phyloP scores from a whole-genome alignment of 2,329 filamentous ascomycete genomes.

The Daldinia eschscholtzii region DNA sequence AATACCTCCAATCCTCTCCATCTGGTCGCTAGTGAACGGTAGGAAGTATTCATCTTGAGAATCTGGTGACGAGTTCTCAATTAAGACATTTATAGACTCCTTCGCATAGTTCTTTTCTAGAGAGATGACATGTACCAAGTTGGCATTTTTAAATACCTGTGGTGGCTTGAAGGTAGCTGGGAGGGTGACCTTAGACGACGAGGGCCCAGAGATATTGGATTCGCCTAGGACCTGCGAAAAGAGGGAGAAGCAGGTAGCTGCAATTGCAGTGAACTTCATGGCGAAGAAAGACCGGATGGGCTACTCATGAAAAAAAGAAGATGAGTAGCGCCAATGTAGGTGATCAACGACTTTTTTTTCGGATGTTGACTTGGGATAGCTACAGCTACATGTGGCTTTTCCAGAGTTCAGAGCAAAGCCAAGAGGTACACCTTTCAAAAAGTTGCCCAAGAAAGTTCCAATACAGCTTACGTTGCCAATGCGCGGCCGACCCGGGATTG shows the following conservation, averaged over 20 bases:
- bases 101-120: constrained; percentile 92
- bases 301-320: constrained; percentile 50
- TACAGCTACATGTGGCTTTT: constrained; percentile 45
- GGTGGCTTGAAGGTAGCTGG: constrained; percentile 83
- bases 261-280: constrained; percentile 65
- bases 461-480: constrained; percentile 52
- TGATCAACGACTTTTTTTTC: constrained; percentile 34
- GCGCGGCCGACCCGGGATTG: constrained; percentile 34
- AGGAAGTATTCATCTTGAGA: constrained; percentile 92
- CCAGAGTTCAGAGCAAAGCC: not conserved
- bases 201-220: constrained; percentile 50
- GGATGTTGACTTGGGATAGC: constrained; percentile 40
- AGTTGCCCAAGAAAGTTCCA: constrained; percentile 36
- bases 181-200: constrained; percentile 70
- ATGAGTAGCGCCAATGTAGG: constrained; percentile 47
- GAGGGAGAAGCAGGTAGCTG: constrained; percentile 71
- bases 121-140: constrained; percentile 90
- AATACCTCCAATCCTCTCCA: constrained; percentile 83
- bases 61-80: constrained; percentile 85
- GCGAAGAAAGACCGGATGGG: constrained; percentile 49
- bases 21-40: constrained; percentile 82
- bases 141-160: constrained; percentile 92
- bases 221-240: constrained; percentile 61
- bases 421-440: constrained; percentile 47
- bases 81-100: constrained; percentile 92